Percentiles rank a stretch among this genome's conserved stretches.
phyloP scores from a whole-genome alignment of 2,329 filamentous ascomycete species.

The Cladophialophora immunda region DNA sequence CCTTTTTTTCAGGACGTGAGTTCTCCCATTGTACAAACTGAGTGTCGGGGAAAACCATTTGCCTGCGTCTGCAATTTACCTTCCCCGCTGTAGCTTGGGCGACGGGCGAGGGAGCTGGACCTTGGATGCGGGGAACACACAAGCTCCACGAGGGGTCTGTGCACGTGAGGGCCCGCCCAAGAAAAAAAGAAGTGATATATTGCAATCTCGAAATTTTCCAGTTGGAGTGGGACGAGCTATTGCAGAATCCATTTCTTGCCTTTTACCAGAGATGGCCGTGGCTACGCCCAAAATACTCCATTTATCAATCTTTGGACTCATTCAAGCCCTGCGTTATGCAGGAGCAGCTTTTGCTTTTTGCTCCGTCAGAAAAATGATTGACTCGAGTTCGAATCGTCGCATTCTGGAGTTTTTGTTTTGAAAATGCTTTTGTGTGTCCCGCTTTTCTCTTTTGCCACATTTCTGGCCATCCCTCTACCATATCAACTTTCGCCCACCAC shows the following conservation, averaged over 20 bases:
- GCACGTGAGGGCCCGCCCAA: slow-evolving; percentile 23
- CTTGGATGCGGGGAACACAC: background rate
- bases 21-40: background rate
- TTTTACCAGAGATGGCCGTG: slow-evolving; percentile 84
- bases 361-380: background rate
- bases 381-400: slow-evolving; percentile 3
- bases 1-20: background rate
- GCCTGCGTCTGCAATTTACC: slow-evolving; percentile 1
- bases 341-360: slow-evolving; percentile 25
- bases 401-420: background rate
- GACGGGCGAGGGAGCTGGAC: background rate
- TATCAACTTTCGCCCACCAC: background rate
- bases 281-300: slow-evolving; percentile 67
- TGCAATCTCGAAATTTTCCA: background rate
- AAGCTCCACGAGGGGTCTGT: background rate
- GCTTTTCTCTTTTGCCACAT: background rate
- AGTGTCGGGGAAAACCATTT: background rate
- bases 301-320: slow-evolving; percentile 66
- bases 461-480: background rate
- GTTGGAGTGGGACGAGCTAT: slow-evolving; percentile 74
- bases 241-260: slow-evolving; percentile 78
- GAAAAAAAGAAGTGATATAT: slow-evolving; percentile 41
- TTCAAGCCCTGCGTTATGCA: slow-evolving; percentile 11
- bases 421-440: background rate
- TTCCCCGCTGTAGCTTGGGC: background rate